phyloP scores from a whole-genome alignment of 2,329 filamentous ascomycete genomes.

The Sordariomycetes sp. region DNA sequence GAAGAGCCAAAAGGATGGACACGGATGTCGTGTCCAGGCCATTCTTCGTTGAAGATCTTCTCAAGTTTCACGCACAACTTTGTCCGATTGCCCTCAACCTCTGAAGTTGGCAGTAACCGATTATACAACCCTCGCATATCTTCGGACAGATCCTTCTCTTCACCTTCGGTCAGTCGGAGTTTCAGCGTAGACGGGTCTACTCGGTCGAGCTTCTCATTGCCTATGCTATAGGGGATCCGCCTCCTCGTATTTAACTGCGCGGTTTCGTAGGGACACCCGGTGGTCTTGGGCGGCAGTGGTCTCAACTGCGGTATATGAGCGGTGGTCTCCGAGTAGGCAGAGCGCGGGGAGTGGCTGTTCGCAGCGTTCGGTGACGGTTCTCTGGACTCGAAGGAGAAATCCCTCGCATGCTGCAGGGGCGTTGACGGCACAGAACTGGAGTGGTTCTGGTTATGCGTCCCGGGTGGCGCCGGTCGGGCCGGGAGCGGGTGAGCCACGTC shows the following conservation, averaged over 20 bases:
- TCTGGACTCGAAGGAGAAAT: slow-evolving; percentile 68
- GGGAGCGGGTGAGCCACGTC: slow-evolving; percentile 16
- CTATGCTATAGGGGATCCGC: slow-evolving; percentile 84
- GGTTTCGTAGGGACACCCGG: slow-evolving; percentile 81
- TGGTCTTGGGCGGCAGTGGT: slow-evolving; percentile 46
- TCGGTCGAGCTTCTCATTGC: slow-evolving; percentile 66
- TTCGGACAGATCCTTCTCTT: slow-evolving; percentile 63
- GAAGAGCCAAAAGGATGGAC: slow-evolving; percentile 98
- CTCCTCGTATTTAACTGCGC: slow-evolving; percentile 70
- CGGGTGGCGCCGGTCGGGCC: slow-evolving; percentile 10
- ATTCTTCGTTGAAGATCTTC: slow-evolving; percentile 77
- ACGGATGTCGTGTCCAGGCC: slow-evolving; percentile 81
- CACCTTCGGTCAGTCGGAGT: slow-evolving; percentile 56
- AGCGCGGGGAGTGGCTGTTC: slow-evolving; percentile 76
- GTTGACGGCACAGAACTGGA: slow-evolving; percentile 91
- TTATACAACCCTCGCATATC: slow-evolving; percentile 84
- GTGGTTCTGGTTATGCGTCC: slow-evolving; percentile 28
- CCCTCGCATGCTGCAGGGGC: slow-evolving; percentile 77
- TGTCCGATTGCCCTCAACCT: slow-evolving; percentile 66
- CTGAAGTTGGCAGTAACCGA: slow-evolving; percentile 68
- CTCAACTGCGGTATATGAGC: slow-evolving; percentile 59
- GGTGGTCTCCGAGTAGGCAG: slow-evolving; percentile 82
- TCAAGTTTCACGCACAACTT: slow-evolving; percentile 81
- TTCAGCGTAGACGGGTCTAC: slow-evolving; percentile 63
- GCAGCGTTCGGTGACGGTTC: slow-evolving; percentile 70